Conservation (phyloP, 352 stramenopile species). For the Phytophthora cactorum region DNA sequence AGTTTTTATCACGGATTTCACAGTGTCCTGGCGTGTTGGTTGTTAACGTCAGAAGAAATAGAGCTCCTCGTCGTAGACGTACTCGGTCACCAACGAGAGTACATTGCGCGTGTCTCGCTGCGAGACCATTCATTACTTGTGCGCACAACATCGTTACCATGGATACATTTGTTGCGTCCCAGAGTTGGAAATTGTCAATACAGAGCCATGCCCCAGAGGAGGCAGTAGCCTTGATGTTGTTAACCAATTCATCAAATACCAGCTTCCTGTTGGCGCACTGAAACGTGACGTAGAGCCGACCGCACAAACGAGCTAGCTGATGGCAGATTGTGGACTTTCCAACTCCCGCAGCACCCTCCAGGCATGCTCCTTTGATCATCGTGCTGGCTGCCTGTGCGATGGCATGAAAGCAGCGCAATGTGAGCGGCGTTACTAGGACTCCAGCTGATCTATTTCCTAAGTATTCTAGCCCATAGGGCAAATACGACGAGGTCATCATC, state of each 20-base stretch:
- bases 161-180: conserved; percentile 27
- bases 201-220: conserved; percentile 65
- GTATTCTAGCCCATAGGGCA: conserved; percentile 81
- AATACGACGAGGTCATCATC: conserved; percentile 49
- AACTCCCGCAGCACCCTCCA: conserved; percentile 41
- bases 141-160: conserved; percentile 48
- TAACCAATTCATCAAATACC: conserved; percentile 39
- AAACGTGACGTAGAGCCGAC: conserved; percentile 51
- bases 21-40: neutral
- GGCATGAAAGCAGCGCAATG: conserved; percentile 64
- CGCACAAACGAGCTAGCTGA: conserved; percentile 53
- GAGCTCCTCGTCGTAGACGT: conserved; percentile 48
- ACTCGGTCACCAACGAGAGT: conserved; percentile 47
- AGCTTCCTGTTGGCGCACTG: conserved; percentile 36
- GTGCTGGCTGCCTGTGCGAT: conserved; percentile 48
- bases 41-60: conserved; percentile 45
- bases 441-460: conserved; percentile 49
- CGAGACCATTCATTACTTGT: conserved; percentile 50
- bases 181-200: conserved; percentile 42
- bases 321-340: conserved; percentile 59
- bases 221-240: conserved; percentile 60
- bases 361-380: conserved; percentile 44
- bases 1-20: neutral
- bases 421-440: conserved; percentile 62
- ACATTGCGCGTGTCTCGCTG: conserved; percentile 47